Base-by-base conservation (phyloP, 768 basidiomycete genomes). In the Strobilomyces echinocephalus region DNA sequence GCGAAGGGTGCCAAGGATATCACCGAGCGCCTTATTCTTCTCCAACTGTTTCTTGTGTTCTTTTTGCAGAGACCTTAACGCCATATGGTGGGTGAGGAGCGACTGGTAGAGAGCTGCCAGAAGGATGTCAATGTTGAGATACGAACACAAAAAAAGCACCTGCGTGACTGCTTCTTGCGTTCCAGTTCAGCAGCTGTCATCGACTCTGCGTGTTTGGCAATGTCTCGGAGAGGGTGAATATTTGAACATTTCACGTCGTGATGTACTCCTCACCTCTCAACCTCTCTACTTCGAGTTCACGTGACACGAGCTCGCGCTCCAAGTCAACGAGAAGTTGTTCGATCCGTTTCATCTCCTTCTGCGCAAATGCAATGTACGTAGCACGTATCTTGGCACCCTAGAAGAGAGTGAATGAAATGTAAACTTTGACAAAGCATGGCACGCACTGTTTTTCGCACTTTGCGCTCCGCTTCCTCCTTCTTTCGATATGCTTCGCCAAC, bases 311-410 rank as follows among this genome's bases (percentile, higher is more conserved):
- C 62, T 93, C 85, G 40, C 72, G 69, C 30, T 72, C 69, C 33
- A 84, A 63, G 26, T 77, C 69, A n/a, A 70, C 69, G 21, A 91
- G 67, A 38, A 83, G 78, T 8, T 69, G 76, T 64, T 95, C 87
- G 21, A 98, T 69, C 10, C 91, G 85, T 55, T 78, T 83, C 79
- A 89, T 89, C 78, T 98, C 97, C 71, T 88, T 91, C 55, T 85
- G 79, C 1, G 95, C 95, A 61, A 84, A 91, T 7, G 83, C 74
- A 60, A 97, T 87, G 64, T 97, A 99, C 0, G 87, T 82, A 12
- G 85, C 79, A 43, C 95, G 87, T 58, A 97, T 90, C 76, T 97
- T 97, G 11, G 91, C 78, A 33, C 95, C 95, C 90, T 95, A 58
- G 14, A 52, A 21, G 3, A 42, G 10, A 24, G 12, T 57, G 44